A percentile compares a stretch with the other conserved stretches of the same genome.
Evolutionary conservation across 225 moss, liverwort and hornwort species (phyloP).

Genomic region (Pseudoscleropodium purum): DNA sequence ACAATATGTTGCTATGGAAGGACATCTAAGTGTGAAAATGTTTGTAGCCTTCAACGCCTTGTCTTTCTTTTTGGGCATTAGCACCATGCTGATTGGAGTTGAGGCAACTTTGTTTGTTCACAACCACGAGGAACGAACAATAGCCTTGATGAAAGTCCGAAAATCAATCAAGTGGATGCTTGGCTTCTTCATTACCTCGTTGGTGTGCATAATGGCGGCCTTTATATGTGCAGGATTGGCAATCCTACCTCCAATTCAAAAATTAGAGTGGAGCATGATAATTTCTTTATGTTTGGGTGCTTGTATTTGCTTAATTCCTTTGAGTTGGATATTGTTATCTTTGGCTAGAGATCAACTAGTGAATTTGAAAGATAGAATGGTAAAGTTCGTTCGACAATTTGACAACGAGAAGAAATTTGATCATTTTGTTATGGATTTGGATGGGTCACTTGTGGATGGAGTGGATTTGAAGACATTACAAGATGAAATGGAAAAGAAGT

Average conservation of each 20-base stretch:
- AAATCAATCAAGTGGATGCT: not conserved
- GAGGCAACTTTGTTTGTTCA: not conserved
- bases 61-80: not conserved
- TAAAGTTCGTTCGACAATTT: not conserved
- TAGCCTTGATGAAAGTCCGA: not conserved
- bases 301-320: not conserved
- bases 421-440: too few species aligned
- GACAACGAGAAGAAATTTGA: not conserved
- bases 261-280: not conserved
- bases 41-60: not conserved
- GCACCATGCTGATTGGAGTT: not conserved
- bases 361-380: too few species aligned
- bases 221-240: not conserved
- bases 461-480: not conserved
- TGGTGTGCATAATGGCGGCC: not conserved
- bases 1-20: not conserved
- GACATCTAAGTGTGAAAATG: not conserved
- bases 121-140: not conserved
- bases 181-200: not conserved
- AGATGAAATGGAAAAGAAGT: not conserved
- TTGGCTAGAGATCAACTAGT: not conserved
- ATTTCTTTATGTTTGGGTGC: not conserved
- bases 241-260: not conserved
- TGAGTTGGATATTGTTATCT: not conserved
- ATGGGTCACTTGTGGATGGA: not conserved